These are phyloP conservation scores for Domatiomyces catenatus DNA, from an alignment of 2,329 filamentous ascomycete species.

Conservation along the genomic window DNA sequence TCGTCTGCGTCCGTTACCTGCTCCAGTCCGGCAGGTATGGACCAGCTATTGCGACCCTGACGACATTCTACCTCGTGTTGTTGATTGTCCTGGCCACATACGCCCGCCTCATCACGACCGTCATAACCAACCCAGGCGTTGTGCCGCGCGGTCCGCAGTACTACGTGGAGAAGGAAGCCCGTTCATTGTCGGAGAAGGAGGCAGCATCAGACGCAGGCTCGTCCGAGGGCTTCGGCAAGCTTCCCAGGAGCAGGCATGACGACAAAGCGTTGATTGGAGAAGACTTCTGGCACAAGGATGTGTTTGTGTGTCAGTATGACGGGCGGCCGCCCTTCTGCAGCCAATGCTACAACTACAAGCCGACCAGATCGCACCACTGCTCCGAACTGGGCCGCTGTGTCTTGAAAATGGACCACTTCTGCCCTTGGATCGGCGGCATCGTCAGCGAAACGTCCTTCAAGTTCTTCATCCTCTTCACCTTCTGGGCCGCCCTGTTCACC, in stretches of 20 bases:
- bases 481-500: slow-evolving; percentile 57
- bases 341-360: slow-evolving; percentile 72
- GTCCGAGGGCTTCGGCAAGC: slow-evolving; percentile 3
- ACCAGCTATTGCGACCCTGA: slow-evolving; percentile 53
- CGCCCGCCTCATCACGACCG: slow-evolving; percentile 51
- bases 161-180: slow-evolving; percentile 16
- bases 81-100: slow-evolving; percentile 53
- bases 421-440: slow-evolving; percentile 89
- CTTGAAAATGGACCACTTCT: slow-evolving; percentile 86
- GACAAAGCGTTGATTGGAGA: slow-evolving; percentile 11
- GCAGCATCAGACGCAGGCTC: slow-evolving; percentile 7
- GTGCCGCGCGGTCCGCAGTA: slow-evolving; percentile 46
- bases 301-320: slow-evolving; percentile 69
- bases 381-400: slow-evolving; percentile 69
- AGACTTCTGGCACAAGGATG: slow-evolving; percentile 43
- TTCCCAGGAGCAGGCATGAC: slow-evolving; percentile 1
- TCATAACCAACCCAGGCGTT: slow-evolving; percentile 57
- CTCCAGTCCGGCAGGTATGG: slow-evolving; percentile 37
- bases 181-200: slow-evolving; percentile 6
- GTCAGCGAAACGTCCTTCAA: slow-evolving; percentile 78
- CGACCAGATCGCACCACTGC: slow-evolving; percentile 76
- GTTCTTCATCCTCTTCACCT: slow-evolving; percentile 77
- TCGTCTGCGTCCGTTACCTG: slow-evolving; percentile 57
- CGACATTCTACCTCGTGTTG: slow-evolving; percentile 58
- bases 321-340: slow-evolving; percentile 80